Evolutionary conservation across 495 filamentous ascomycete genomes (phyloP).

Genomic region (Daldinia caldariorum): DNA sequence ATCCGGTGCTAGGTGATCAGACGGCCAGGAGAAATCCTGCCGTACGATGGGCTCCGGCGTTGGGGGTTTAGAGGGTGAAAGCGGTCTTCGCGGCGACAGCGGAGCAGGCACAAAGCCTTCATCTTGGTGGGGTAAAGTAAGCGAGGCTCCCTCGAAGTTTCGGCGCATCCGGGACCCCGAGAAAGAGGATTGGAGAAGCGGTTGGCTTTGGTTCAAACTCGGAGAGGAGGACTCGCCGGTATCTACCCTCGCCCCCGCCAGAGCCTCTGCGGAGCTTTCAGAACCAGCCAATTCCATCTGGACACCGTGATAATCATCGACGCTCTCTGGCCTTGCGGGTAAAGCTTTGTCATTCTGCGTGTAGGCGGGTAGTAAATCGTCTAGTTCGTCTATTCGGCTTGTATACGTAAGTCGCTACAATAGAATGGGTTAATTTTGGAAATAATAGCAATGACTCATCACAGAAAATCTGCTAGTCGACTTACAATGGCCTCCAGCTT

Average conservation of each 20-base stretch:
- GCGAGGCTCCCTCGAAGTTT: conserved; percentile 49
- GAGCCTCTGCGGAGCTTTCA: conserved; percentile 58
- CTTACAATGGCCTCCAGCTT: conserved; percentile 95
- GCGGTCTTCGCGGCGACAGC: conserved; percentile 66
- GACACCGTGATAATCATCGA: conserved; percentile 66
- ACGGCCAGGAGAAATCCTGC: conserved; percentile 55
- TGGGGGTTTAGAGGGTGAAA: conserved; percentile 54
- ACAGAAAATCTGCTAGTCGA: conserved; percentile 32
- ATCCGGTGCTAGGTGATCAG: conserved; percentile 45
- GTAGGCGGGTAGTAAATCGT: conserved; percentile 70
- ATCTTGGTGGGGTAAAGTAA: conserved; percentile 56
- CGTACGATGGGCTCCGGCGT: conserved; percentile 52
- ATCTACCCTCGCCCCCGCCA: conserved; percentile 56
- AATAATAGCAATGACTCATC: neutral
- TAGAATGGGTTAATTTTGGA: conserved; percentile 18
- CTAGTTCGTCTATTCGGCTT: conserved; percentile 84
- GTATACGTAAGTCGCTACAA: conserved; percentile 85
- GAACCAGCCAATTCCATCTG: conserved; percentile 62
- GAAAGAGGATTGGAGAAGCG: conserved; percentile 58
- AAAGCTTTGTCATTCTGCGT: conserved; percentile 73
- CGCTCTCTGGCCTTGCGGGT: conserved; percentile 78
- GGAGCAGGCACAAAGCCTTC: conserved; percentile 71
- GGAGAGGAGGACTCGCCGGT: conserved; percentile 49
- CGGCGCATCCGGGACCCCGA: conserved; percentile 56
- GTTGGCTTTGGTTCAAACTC: conserved; percentile 30